Base-by-base conservation (phyloP, 257 asterid genomes). In the Voacanga thouarsii region DNA sequence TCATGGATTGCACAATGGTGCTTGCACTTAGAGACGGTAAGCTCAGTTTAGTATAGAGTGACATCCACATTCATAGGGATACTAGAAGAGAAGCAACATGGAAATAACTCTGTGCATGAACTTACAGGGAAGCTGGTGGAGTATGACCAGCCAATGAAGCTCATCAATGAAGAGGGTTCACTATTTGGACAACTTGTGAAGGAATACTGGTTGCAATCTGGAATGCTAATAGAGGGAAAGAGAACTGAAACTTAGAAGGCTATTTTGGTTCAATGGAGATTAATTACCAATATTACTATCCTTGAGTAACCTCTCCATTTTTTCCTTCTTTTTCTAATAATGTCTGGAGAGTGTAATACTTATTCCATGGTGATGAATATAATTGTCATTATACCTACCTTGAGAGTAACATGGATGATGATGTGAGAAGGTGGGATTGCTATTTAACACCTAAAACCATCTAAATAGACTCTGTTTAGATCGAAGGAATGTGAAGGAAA, bases 1-100 rank as follows among this genome's bases (percentile, higher is more conserved):
- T 85, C 3, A 82, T 85, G 84, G 83, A 85, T 30, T 79, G 84
- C 78, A 82, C 82, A 2, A 82, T 74, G 85, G 85, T 85, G 24
- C 84, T 85, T 78, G 82, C 84, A 61, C 45, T 85, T 6, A 83
- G 79, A n/a, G 85, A 85, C 74, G 88, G 84, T 82, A 11, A 85
- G 83, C 53, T 19, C 28, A 12, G 21, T 78, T 49, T 41, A 39
- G 43, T 14, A 30, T 18, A 24, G 3, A 61, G 0, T 44, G 47
- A 44, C 47, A 4, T 5, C 9, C 1, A 47, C 9, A 24, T 12
- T 33, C 69, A 26, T 7, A n/a, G 37, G 37, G 9, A 19, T 59
- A 3, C 11, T 59, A 24, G 26, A 59, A 44, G 4, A 44, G 4
- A 44, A 44, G 2, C 1, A 15, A 33, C 37, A 33, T 33, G 37